Conservation (phyloP, 768 basidiomycete species). For the Macrolepiota dolichaula region DNA sequence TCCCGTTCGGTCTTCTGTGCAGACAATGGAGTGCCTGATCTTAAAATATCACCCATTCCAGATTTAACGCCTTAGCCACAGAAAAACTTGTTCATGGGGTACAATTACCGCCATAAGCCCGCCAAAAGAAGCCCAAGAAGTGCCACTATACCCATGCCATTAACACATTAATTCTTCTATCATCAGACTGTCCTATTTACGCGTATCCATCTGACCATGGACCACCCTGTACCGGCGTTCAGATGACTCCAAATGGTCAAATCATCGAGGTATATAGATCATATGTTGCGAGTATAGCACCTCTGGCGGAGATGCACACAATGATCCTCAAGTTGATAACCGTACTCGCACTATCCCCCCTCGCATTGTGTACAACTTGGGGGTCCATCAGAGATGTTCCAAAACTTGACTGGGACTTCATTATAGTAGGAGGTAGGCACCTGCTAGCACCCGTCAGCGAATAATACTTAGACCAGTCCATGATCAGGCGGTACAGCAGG, state of each 20-base stretch:
- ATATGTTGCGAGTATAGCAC: neutral
- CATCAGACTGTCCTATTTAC: neutral
- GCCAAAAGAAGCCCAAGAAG: neutral
- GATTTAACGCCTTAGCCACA: neutral
- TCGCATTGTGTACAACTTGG: neutral
- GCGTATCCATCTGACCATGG: neutral
- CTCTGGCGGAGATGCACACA: neutral
- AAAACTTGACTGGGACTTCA: constrained; percentile 13
- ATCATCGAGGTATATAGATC: neutral
- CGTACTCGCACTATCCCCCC: neutral
- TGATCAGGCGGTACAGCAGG: constrained; percentile 25
- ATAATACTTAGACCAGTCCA: neutral
- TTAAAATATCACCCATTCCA: neutral
- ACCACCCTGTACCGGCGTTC: neutral
- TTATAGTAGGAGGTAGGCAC: constrained; percentile 20
- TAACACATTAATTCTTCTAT: neutral
- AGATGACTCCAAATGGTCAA: too few species aligned
- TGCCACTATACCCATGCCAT: constrained; percentile 1
- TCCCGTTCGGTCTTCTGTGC: neutral
- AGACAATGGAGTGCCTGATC: neutral
- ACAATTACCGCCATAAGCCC: constrained; percentile 2
- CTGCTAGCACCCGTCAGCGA: neutral
- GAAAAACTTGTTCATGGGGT: neutral
- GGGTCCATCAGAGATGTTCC: constrained; percentile 2
- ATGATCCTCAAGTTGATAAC: neutral